Evolutionary conservation across 345 rosid genomes (phyloP).

Genomic region (Euphorbia pulcherrima): DNA sequence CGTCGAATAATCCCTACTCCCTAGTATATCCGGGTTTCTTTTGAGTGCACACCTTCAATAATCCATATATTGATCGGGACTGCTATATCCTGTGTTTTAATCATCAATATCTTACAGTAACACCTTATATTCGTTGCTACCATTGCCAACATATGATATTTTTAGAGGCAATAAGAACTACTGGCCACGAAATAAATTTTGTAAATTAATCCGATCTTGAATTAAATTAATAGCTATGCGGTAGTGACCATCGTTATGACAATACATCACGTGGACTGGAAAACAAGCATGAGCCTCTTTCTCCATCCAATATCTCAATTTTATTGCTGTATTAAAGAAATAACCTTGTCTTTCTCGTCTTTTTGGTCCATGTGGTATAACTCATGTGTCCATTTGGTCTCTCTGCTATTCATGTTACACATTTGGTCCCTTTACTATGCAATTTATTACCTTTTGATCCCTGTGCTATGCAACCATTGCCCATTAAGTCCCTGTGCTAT

Average conservation of each 20-base stretch:
- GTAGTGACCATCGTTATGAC: not conserved
- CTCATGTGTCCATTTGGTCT: not conserved
- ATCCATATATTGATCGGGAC: not conserved
- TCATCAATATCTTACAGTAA: not conserved
- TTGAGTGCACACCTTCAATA: not conserved
- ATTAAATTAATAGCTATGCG: too few relatives aligned
- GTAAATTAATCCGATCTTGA: not conserved
- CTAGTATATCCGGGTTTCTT: not conserved
- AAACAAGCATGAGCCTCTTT: not conserved
- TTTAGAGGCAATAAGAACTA: not conserved
- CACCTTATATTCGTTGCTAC: not conserved
- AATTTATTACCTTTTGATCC: too few relatives aligned
- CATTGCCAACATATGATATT: not conserved
- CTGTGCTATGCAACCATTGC: too few relatives aligned
- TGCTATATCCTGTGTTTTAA: not conserved
- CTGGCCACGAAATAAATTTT: too few relatives aligned
- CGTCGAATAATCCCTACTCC: not conserved
- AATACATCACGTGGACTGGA: not conserved
- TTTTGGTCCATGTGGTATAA: not conserved
- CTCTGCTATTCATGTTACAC: too few relatives aligned
- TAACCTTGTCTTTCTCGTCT: not conserved
- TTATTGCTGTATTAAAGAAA: not conserved
- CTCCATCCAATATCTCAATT: not conserved
- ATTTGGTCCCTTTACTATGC: too few relatives aligned
- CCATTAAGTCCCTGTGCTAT: too few relatives aligned